phyloP scores from a whole-genome alignment of 345 rosid genomes.

The Durio zibethinus region DNA sequence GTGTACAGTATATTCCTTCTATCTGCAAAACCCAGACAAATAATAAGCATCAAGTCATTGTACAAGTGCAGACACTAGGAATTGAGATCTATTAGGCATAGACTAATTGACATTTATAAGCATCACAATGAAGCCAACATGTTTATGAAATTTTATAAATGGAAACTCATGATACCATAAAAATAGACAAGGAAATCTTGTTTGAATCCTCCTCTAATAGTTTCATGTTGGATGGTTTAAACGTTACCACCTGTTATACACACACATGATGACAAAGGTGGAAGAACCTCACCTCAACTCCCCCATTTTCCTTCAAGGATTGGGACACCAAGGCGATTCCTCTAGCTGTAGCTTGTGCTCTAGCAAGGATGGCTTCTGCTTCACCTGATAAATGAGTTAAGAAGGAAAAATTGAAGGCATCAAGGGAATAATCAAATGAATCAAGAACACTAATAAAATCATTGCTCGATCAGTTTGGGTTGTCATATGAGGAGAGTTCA shows the following conservation, averaged over 20 bases:
- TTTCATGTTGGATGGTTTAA: not conserved
- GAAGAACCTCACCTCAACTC: slow-evolving; percentile 64
- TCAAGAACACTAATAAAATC: not conserved
- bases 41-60: slow-evolving; percentile 16
- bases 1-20: not conserved
- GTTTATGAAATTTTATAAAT: not conserved
- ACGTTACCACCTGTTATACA: not conserved
- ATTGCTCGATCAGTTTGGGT: not conserved
- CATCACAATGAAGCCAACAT: not conserved
- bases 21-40: slow-evolving; percentile 5
- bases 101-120: not conserved
- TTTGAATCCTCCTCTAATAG: not conserved
- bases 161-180: not conserved
- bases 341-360: slow-evolving; percentile 76
- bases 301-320: slow-evolving; percentile 70
- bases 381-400: slow-evolving; percentile 55
- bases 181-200: not conserved
- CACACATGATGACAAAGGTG: not conserved
- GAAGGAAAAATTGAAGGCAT: not conserved
- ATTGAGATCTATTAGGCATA: not conserved
- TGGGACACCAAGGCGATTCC: slow-evolving; percentile 66
- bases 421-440: not conserved
- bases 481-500: not conserved
- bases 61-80: not conserved
- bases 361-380: slow-evolving; percentile 86